Evolutionary conservation across 1,139 yeast genomes (phyloP), one percentile per base, ranked within the genome.

Genomic region (Pichia sp.): DNA sequence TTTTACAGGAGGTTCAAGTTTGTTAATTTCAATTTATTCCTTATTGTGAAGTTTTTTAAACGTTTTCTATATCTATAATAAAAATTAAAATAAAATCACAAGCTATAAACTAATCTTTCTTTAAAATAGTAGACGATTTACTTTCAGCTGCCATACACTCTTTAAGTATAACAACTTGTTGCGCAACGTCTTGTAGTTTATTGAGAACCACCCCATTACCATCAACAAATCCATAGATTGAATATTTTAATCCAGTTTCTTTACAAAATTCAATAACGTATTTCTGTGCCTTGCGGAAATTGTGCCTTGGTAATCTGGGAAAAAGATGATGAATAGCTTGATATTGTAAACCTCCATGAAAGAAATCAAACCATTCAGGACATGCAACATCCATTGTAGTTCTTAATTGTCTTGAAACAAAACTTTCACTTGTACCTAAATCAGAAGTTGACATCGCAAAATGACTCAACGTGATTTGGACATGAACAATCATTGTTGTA

Each of bases 311-410:
- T 59, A 87, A 64, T 46, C 97, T 71, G 20, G 97, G 97, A 63
- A 87, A 87, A 54, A 87, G 69, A 62, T 87, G 97, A 61, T 87
- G 97, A 42, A 87, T 78, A 2, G 89, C 95, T 62, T 87, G 97
- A 66, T 87, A 87, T 62, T 87, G 97, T 42, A 87, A 73, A 0
- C 97, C 97, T 6, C 96, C 97, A 58, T 87, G 97, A 56, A 87
- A 71, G 58, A 80, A 87, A 62, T 87, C 97, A 41, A 87, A 70
- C 96, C 96, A 87, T 51, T 78, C 80, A 2, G 97, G 96, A 66
- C 97, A 87, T 57, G 84, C 94, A 20, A 87, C 96, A 61, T 87
- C 97, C 96, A 87, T 89, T 5, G 96, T 87, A 1, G 97, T 87
- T 56, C 97, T 73, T 20, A 87, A 60, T 62, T 87, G 96, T 55